Evolutionary conservation across 371 early-diverging fungal species (phyloP).

Genomic region (Choanephora cucurbitarum): DNA sequence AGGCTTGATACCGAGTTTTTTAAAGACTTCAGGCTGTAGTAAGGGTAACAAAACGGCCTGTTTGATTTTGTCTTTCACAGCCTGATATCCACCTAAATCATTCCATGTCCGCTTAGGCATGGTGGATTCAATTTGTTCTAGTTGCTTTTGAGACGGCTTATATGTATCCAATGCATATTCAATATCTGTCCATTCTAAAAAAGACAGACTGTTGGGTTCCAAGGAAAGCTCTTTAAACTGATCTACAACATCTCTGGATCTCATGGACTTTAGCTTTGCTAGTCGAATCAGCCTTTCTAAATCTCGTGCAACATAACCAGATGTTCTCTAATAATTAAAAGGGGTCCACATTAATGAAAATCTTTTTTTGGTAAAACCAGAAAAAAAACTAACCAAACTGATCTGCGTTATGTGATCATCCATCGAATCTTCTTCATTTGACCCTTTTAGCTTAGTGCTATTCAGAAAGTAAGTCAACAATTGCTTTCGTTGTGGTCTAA

Average conservation of each 20-base stretch:
- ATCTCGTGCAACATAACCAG: conserved; percentile 67
- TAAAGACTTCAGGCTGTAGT: conserved; percentile 60
- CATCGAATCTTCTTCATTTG: background rate
- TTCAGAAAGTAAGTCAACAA: conserved; percentile 22
- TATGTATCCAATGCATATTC: conserved; percentile 46
- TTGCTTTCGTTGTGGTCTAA: conserved; percentile 31
- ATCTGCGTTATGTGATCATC: conserved; percentile 31
- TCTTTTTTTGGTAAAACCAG: no score
- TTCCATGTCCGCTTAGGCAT: conserved; percentile 45
- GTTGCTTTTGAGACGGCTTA: conserved; percentile 52
- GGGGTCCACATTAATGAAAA: background rate
- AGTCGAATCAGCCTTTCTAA: conserved; percentile 50
- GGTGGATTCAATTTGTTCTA: conserved; percentile 50
- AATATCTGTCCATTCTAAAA: conserved; percentile 42
- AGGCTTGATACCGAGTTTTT: conserved; percentile 69
- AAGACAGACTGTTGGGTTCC: background rate
- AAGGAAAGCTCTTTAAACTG: conserved; percentile 13
- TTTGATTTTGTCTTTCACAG: conserved; percentile 67
- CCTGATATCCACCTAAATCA: conserved; percentile 55
- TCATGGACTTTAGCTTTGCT: conserved; percentile 44
- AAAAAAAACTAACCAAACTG: conserved; percentile 27
- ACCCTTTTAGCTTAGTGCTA: conserved; percentile 7
- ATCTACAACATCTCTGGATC: conserved; percentile 20
- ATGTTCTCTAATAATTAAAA: conserved; percentile 42
- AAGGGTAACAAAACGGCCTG: conserved; percentile 77